Base-by-base conservation (phyloP, 768 basidiomycete species). In the Boletus reticulatus region DNA sequence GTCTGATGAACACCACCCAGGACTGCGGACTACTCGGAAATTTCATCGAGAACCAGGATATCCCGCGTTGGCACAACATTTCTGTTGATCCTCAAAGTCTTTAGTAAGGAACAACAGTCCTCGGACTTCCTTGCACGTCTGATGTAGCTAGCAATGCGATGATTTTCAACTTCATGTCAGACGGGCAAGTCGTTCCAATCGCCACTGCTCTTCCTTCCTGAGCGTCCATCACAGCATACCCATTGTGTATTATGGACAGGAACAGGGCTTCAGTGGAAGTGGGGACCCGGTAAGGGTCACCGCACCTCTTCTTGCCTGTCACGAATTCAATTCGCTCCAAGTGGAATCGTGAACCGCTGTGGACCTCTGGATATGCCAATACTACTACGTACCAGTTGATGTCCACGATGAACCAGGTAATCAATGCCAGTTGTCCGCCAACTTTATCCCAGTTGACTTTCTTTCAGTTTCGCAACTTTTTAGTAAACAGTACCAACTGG, bases 191-290 rank as follows among this genome's bases (percentile, higher is more conserved):
- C 14, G 38, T 42, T 32, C 19, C 16, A 17, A 17, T 24, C 37
- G 43, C 13, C 31, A n/a, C 14, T 12, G 10, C 32, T 11, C 17
- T 47, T 38, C 41, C 29, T 27, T 29, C 31, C 49, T 49, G 46
- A 51, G 27, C 29, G 20, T 47, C 16, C 17, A 27, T 48, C 12
- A 42, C 44, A 78, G 78, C n/a, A 89, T 90, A 60, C 89, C 90
- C 1, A 84, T 92, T 56, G 80, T 89, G 12, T 92, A 92, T 67
- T 89, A 89, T 57, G 89, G 90, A 2, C 88, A 89, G 70, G 90
- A 92, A 62, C 89, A 91, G 66, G 73, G 77, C 39, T 85, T 88
- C 67, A 74, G 71, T 52, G 90, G 89, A 34, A 73, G 71, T 63
- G 71, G 68, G 9, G 89, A 92, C 63, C 89, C 89, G 36, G 85